These are phyloP conservation scores for Lippia alba DNA, from an alignment of 305 asterid species.

Conservation along the genomic window DNA sequence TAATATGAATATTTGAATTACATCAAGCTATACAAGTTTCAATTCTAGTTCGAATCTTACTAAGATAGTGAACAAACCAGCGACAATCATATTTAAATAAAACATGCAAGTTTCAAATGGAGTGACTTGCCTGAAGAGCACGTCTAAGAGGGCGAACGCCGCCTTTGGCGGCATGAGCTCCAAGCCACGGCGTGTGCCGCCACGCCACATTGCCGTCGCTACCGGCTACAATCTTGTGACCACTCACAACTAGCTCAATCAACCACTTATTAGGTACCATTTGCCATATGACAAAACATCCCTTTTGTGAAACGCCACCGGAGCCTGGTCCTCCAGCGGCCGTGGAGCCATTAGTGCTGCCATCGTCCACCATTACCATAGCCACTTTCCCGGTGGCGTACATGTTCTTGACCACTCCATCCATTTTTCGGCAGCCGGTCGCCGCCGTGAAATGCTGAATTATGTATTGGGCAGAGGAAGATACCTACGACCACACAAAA, in stretches of 20 bases:
- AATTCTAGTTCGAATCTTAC: too few relatives aligned
- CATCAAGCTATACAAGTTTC: too few relatives aligned
- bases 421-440: constrained; percentile 73
- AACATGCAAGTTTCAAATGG: too few relatives aligned
- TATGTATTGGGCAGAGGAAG: constrained; percentile 81
- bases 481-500: constrained; percentile 42
- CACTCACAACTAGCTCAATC: constrained; percentile 73
- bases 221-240: constrained; percentile 80
- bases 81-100: too few relatives aligned
- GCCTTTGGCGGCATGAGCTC: constrained; percentile 82
- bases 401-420: constrained; percentile 60
- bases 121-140: constrained; percentile 69
- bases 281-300: constrained; percentile 91
- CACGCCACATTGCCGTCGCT: constrained; percentile 85
- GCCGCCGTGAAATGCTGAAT: constrained; percentile 84
- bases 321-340: constrained; percentile 9
- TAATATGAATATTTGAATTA: too few relatives aligned
- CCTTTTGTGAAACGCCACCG: constrained; percentile 52
- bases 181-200: constrained; percentile 93
- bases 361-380: constrained; percentile 69
- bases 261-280: constrained; percentile 80
- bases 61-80: too few relatives aligned
- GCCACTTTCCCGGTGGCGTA: constrained; percentile 73
- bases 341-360: constrained; percentile 33
- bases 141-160: constrained; percentile 84